phyloP scores from a whole-genome alignment of 306 rosid species.

The Hippophae rhamnoides region DNA sequence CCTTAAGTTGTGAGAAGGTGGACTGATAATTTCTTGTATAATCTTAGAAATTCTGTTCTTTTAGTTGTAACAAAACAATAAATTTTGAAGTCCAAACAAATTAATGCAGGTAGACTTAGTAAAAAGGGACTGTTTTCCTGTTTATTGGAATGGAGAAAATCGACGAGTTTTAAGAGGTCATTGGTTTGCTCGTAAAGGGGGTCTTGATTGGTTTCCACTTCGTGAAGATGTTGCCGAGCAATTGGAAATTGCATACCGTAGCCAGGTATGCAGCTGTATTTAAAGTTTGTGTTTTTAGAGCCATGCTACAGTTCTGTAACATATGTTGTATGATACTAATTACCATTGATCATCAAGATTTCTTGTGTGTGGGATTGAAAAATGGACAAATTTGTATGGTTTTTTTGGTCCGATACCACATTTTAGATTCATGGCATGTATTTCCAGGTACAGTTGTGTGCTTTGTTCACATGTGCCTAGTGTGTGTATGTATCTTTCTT shows the following conservation, averaged over 20 bases:
- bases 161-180: conserved; percentile 94
- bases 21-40: background rate
- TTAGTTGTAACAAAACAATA: background rate
- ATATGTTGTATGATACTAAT: background rate
- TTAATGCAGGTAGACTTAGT: conserved; percentile 68
- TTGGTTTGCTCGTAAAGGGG: conserved; percentile 97
- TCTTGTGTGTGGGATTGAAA: background rate
- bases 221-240: conserved; percentile 96
- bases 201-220: conserved; percentile 90
- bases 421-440: conserved; percentile 1
- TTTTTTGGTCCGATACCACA: background rate
- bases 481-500: background rate
- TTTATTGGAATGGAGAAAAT: conserved; percentile 96
- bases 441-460: background rate
- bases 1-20: too few relatives aligned
- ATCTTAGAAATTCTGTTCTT: background rate
- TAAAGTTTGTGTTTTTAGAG: conserved; percentile 3
- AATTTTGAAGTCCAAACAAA: conserved; percentile 15
- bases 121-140: conserved; percentile 81
- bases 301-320: background rate
- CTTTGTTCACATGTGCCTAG: background rate
- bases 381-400: background rate
- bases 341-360: background rate
- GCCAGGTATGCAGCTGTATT: conserved; percentile 41
- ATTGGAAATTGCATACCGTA: conserved; percentile 72